Evolutionary conservation across 192 early-diverging fungal species (phyloP).

Genomic region (Mortierella alpina): DNA sequence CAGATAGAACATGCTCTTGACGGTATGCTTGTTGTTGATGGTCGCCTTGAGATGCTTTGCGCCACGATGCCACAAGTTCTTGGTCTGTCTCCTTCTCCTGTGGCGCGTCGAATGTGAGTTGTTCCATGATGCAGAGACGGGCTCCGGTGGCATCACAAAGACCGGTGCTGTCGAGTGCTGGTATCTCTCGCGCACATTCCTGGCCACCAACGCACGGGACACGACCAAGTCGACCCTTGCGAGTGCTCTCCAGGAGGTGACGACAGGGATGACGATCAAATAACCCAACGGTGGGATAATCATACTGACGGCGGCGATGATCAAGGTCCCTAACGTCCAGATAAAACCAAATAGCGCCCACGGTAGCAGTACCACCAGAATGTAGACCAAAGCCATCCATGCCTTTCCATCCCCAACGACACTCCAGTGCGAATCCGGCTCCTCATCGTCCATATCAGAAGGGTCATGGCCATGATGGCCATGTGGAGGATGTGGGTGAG

Average conservation of each 20-base stretch:
- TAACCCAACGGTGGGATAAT: constrained; percentile 39
- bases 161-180: constrained; percentile 1
- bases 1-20: constrained; percentile 31
- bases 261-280: constrained; percentile 16
- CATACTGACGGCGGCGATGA: constrained; percentile 14
- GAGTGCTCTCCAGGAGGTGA: constrained; percentile 46
- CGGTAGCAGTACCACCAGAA: constrained; percentile 20
- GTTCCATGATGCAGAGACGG: not conserved
- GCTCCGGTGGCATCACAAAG: constrained; percentile 5
- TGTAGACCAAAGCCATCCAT: constrained; percentile 23
- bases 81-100: not conserved
- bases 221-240: constrained; percentile 31
- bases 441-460: constrained; percentile 1
- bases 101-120: not conserved
- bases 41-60: constrained; percentile 16
- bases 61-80: constrained; percentile 21
- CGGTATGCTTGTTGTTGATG: constrained; percentile 10
- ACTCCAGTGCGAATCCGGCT: constrained; percentile 26
- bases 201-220: constrained; percentile 9
- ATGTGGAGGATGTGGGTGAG: not conserved
- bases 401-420: constrained; percentile 24
- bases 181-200: constrained; percentile 10
- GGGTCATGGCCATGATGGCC: not conserved
- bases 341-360: constrained; percentile 35
- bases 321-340: constrained; percentile 26